Base-by-base conservation (phyloP, 1,284 basidiomycete genomes). In the Leucoagaricus sp. region DNA sequence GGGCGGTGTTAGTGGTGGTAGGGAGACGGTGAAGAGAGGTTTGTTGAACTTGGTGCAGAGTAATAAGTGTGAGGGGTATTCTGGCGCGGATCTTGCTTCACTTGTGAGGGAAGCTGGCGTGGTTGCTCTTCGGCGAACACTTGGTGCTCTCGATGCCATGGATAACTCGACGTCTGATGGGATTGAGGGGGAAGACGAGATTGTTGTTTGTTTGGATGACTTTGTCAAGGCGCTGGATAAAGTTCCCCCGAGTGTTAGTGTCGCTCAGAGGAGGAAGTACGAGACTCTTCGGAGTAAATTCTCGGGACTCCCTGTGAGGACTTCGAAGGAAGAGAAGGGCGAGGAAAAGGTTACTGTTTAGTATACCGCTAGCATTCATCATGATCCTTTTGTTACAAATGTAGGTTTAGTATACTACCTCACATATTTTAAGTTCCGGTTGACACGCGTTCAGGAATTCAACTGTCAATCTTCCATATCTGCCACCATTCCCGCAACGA, bases 21-120 rank as follows among this genome's bases (percentile, higher is more conserved):
- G 10, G 4, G 65, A 63, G 1, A 58, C 59, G 29, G 72, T 72
- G 3, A 69, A 71, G 40, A 61, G 59, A 23, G 69, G 57, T 1
- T 69, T 85, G 2, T 86, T 83, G 58, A 60, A 60, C n/a, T 67
- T 91, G 36, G 79, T 85, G 10, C 64, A 72, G 29, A 36, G 41
- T 29, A 82, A 82, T n/a, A 69, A 74, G 26, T 93, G 91, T 63
- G 91, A 93, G 49, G 93, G 93, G 15, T 95, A 93, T 69, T 93
- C 88, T 62, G 95, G 94, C 4, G 95, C 94, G 0, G 94, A 97
- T 72, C 75, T 97, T 4, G 91, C 92, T 1, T 86, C 93, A 1
- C 73, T 96, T 31, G 91, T 96, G 3, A 76, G 94, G 40, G 95
- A 99, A 71, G 94, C 96, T 1, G 94, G 93, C 0, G 93, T 96